Evolutionary conservation across 805 yeast genomes (phyloP), one percentile per base, ranked within the genome.

Genomic region (Candida chilensis): DNA sequence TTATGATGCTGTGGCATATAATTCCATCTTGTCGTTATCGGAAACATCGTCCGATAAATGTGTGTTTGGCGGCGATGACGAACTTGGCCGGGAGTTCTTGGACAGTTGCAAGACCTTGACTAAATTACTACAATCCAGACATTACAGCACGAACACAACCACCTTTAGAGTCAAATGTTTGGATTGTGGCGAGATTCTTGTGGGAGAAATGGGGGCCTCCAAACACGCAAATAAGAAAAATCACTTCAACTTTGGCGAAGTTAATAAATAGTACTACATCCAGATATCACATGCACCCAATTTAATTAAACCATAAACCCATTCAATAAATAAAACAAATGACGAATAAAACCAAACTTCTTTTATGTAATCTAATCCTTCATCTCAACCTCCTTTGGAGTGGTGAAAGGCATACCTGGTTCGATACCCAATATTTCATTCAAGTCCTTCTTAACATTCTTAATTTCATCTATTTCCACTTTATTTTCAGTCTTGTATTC

Each of bases 101-200:
- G 52, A 46, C 5, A 60, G 65, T 4, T 50, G 68, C 1, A 34
- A 47, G 18, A 43, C 50, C 27, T 48, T 81, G 16, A 64, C 74
- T 13, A 40, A 44, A 4, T 41, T 52, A 17, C 51, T 81, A 37
- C 75, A 74, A 38, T 42, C 54, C 5, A 51, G 52, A 35, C 75
- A 80, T 20, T 75, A 76, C 39, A 65, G 75, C 15, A 80, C 87
- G 10, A 82, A 82, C 45, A 76, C 85, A 1, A 60, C 70, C 4
- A 67, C 57, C 4, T 78, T 78, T 40, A 50, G 68, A 18, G 64
- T 79, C 13, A 54, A 67, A 25, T 82, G 90, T 44, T 58, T 69
- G 10, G 60, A 53, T 2, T 82, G 92, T 45, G 62, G 66, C 16
- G 43, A 47, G 16, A 45, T 57, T 2, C 50, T 80, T 20, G 59